Conservation (phyloP, 441 rosid species). For the Rhodomyrtus psidioides region DNA sequence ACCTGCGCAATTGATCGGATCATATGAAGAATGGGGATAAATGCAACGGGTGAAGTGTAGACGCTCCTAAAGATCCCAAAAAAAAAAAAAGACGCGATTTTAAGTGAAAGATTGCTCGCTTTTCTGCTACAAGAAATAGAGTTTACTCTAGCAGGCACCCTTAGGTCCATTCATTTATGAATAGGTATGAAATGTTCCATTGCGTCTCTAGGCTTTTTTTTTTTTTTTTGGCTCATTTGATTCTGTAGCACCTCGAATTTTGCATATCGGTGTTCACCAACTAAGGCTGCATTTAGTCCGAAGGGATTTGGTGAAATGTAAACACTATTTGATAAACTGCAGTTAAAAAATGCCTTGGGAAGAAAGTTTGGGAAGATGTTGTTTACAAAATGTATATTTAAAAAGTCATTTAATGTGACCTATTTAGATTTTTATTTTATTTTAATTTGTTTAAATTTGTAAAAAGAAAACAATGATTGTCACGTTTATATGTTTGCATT, state of each 20-base stretch:
- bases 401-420: no score
- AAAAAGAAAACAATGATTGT: no score
- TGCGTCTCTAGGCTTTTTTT: not conserved
- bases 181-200: not conserved
- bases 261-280: not conserved
- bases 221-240: not conserved
- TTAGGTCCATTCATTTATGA: not conserved
- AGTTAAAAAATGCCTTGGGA: no score
- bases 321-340: no score
- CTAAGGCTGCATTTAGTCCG: not conserved
- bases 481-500: no score
- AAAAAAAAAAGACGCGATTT: no score
- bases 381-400: no score
- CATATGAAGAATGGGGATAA: not conserved
- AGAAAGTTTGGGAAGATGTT: no score
- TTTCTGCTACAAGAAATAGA: not conserved
- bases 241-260: not conserved
- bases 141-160: not conserved
- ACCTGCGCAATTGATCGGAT: not conserved
- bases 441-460: no score
- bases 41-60: not conserved
- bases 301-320: no score
- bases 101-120: not conserved
- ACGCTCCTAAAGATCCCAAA: no score
- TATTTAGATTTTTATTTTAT: no score